phyloP scores from a whole-genome alignment of 2,329 filamentous ascomycete genomes.

The Stemphylium vesicarium region DNA sequence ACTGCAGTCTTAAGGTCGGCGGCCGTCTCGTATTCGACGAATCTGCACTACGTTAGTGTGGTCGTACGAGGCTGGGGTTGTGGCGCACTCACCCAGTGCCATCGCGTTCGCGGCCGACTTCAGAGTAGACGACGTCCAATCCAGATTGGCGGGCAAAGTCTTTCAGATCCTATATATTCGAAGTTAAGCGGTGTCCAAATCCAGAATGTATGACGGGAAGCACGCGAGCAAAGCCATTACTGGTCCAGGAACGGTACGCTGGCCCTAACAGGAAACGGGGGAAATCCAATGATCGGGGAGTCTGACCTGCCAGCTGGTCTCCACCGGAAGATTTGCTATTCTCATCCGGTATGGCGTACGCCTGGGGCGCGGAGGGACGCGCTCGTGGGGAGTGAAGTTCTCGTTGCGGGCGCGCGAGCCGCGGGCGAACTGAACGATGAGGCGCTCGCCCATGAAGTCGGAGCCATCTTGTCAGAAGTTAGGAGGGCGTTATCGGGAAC shows the following conservation, averaged over 20 bases:
- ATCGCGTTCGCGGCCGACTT: constrained; percentile 89
- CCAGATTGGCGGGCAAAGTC: constrained; percentile 97
- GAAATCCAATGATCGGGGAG: constrained; percentile 59
- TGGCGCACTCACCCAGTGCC: constrained; percentile 78
- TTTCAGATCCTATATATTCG: constrained; percentile 93
- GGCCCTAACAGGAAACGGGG: constrained; percentile 42
- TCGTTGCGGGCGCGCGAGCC: constrained; percentile 74
- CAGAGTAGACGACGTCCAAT: constrained; percentile 97
- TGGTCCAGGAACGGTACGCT: constrained; percentile 49
- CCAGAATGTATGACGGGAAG: constrained; percentile 42
- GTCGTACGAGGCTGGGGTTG: neutral
- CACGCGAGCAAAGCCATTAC: constrained; percentile 45
- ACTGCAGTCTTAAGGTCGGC: constrained; percentile 88
- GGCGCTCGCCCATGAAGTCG: constrained; percentile 95
- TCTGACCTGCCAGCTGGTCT: constrained; percentile 99
- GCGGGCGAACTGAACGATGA: constrained; percentile 97
- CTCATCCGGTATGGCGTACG: constrained; percentile 97
- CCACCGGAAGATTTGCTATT: constrained; percentile 92
- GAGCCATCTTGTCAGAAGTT: constrained; percentile 74
- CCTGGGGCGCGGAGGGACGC: constrained; percentile 78
- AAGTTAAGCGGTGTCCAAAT: constrained; percentile 73
- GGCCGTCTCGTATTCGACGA: constrained; percentile 96
- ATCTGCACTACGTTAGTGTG: constrained; percentile 61
- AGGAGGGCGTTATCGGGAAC: constrained; percentile 13
- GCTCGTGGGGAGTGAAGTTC: constrained; percentile 67